Evolutionary conservation across 1,139 yeast species (phyloP).

Genomic region (Protomyces inouyei): DNA sequence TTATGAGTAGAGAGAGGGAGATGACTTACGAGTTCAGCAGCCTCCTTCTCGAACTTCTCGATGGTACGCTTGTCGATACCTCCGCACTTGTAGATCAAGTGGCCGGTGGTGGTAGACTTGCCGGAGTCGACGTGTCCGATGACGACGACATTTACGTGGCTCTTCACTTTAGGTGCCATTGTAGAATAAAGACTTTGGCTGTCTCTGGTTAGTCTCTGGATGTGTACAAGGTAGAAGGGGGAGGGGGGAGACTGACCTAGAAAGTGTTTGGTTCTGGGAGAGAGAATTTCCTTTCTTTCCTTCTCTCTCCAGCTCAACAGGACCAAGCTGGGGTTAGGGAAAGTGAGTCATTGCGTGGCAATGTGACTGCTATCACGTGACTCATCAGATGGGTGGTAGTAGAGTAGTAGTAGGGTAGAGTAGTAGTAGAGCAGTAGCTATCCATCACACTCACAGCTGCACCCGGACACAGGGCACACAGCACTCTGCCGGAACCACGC

Average conservation of each 20-base stretch:
- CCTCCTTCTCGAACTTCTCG: conserved; percentile 98
- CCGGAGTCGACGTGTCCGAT: conserved; percentile 99
- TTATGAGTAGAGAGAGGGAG: too few species aligned
- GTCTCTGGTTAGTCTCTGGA: too few species aligned
- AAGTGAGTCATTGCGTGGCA: not conserved
- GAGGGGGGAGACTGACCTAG: not conserved
- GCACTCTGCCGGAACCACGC: conserved; percentile 89
- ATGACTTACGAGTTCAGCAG: conserved; percentile 65
- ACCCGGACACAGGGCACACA: conserved; percentile 92
- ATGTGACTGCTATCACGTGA: not conserved
- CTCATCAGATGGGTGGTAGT: not conserved
- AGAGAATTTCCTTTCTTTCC: not conserved
- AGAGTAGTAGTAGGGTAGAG: not conserved
- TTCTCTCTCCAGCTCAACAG: not conserved
- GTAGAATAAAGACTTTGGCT: not conserved
- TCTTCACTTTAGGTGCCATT: conserved; percentile 44
- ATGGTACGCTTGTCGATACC: conserved; percentile 90
- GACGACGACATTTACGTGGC: conserved; percentile 98
- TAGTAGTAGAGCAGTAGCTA: not conserved
- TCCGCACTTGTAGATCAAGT: conserved; percentile 93
- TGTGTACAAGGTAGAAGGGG: not conserved
- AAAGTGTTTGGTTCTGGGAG: not conserved
- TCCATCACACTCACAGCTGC: conserved; percentile 49
- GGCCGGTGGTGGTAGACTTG: conserved; percentile 98
- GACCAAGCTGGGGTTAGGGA: too few species aligned